Percentiles rank a stretch among this genome's conserved stretches.
phyloP scores from a whole-genome alignment of 2,329 filamentous ascomycete genomes.

The Biscogniauxia mediterranea region DNA sequence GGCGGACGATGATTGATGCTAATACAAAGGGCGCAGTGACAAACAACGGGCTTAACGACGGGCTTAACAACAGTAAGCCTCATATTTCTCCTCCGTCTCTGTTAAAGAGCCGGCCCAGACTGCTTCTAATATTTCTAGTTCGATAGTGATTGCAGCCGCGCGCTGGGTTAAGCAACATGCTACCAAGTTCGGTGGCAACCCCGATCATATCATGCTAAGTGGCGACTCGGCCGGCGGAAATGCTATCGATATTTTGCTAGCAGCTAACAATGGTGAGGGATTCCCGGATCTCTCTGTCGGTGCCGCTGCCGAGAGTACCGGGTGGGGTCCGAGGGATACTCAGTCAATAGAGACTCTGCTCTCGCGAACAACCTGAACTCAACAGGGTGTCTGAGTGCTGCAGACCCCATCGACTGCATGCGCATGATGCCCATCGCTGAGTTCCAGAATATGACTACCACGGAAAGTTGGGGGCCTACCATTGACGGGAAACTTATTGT shows the following conservation, averaged over 20 bases:
- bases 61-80: no score
- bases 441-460: not conserved
- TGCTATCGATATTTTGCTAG: conserved; percentile 12
- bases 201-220: conserved; percentile 11
- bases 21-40: not conserved
- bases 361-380: not conserved
- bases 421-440: not conserved
- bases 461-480: not conserved
- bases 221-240: conserved; percentile 16
- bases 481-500: not conserved
- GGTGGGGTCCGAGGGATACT: not conserved
- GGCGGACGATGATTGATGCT: not conserved
- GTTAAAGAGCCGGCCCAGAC: not conserved
- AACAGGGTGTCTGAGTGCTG: not conserved
- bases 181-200: conserved; percentile 6
- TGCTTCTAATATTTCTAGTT: not conserved
- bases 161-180: not conserved
- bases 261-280: not conserved
- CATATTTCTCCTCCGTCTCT: not conserved
- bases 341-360: not conserved
- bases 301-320: not conserved
- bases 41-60: not conserved
- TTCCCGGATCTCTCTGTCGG: not conserved
- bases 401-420: not conserved
- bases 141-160: not conserved